These are phyloP conservation scores for Mycena indigotica DNA, from an alignment of 768 basidiomycete genomes.

Conservation along the genomic window DNA sequence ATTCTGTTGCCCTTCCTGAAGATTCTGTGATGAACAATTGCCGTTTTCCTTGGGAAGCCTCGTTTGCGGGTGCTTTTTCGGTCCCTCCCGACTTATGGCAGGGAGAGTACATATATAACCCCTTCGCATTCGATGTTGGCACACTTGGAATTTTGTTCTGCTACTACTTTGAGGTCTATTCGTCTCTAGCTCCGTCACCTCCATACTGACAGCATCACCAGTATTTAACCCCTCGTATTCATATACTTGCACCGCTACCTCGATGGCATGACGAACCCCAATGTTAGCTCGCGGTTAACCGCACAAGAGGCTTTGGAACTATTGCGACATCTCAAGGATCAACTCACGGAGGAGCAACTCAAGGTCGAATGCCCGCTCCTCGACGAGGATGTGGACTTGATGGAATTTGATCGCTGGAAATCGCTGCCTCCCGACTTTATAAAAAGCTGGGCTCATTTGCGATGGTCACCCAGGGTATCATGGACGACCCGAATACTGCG, in stretches of 20 bases:
- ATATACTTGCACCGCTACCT: not conserved
- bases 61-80: not conserved
- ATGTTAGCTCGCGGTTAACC: not conserved
- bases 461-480: not conserved
- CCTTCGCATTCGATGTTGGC: slow-evolving; percentile 31
- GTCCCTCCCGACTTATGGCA: slow-evolving; percentile 19
- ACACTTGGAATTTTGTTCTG: slow-evolving; percentile 25
- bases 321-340: not conserved
- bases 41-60: not conserved
- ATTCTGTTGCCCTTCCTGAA: not conserved
- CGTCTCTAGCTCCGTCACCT: not conserved
- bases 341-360: not conserved
- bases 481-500: not conserved
- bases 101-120: slow-evolving; percentile 30
- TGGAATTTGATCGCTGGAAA: not conserved
- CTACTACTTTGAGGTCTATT: not conserved
- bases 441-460: not conserved
- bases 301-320: not conserved
- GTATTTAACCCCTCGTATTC: not conserved
- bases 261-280: not conserved
- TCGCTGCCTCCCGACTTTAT: not conserved
- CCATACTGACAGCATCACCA: not conserved
- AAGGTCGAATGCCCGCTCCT: not conserved
- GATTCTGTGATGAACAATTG: slow-evolving; percentile 1
- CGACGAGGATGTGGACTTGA: not conserved